phyloP scores from a whole-genome alignment of 352 stramenopile genomes.

The Phytopythium kandeliae region DNA sequence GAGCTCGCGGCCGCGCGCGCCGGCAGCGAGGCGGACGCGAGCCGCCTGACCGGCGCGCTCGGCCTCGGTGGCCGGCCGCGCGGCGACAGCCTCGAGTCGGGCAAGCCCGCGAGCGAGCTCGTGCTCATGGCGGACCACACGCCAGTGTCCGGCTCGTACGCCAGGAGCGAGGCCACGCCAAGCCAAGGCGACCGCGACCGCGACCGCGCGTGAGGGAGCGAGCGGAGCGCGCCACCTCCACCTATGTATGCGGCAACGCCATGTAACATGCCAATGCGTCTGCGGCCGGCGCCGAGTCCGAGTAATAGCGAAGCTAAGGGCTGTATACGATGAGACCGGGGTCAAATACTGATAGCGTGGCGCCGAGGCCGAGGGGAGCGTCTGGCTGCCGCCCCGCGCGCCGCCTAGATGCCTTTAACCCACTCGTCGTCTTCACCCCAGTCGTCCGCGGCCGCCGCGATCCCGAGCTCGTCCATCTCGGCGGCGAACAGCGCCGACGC shows the following conservation, averaged over 20 bases:
- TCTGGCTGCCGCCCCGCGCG: too few relatives aligned
- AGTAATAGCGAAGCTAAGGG: neutral
- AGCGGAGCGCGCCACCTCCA: neutral
- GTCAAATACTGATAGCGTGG: constrained; percentile 4
- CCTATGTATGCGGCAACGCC: neutral
- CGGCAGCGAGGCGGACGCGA: constrained; percentile 1
- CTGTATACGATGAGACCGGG: neutral
- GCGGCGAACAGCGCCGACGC: constrained; percentile 52
- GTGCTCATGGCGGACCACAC: constrained; percentile 34
- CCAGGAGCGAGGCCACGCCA: constrained; percentile 28
- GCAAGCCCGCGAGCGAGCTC: constrained; percentile 25
- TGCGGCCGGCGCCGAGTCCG: too few relatives aligned
- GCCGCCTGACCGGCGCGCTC: constrained; percentile 3
- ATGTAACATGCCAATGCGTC: constrained; percentile 1
- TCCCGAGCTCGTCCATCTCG: constrained; percentile 59
- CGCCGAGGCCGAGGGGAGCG: too few relatives aligned
- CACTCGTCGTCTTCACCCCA: constrained; percentile 83
- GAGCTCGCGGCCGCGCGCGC: constrained; percentile 28
- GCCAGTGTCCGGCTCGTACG: constrained; percentile 39
- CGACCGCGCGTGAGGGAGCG: constrained; percentile 4
- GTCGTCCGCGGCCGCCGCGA: constrained; percentile 34
- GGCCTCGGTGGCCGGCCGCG: constrained; percentile 17
- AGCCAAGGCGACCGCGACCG: too few relatives aligned
- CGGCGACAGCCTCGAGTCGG: constrained; percentile 17
- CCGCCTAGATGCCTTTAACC: constrained; percentile 65